These are phyloP conservation scores for Paramecium octaurelia DNA, from an alignment of 73 alveolate species.

Conservation along the genomic window DNA sequence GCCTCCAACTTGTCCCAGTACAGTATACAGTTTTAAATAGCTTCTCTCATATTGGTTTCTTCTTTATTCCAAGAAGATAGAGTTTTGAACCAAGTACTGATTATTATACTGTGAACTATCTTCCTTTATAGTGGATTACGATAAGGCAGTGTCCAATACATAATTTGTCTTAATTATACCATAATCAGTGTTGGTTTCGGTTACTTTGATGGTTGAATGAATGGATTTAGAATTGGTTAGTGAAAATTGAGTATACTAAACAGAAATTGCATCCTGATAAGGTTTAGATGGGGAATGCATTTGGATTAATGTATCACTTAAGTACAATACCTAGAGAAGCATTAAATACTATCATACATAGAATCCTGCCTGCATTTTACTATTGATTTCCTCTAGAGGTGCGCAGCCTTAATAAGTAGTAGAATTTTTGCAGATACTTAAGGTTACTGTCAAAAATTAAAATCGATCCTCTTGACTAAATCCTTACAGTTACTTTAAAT, in stretches of 20 bases:
- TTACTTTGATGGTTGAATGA: neutral
- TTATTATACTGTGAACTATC: neutral
- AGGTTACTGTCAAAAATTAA: neutral
- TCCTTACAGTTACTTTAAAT: neutral
- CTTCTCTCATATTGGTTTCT: neutral
- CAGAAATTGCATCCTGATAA: neutral
- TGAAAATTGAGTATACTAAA: neutral
- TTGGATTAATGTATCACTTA: neutral
- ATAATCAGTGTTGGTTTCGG: neutral
- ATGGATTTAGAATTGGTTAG: neutral
- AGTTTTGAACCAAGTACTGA: neutral
- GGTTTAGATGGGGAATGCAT: neutral
- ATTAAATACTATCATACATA: neutral
- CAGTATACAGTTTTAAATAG: neutral
- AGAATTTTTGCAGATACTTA: neutral
- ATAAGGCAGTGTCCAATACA: neutral
- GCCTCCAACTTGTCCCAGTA: neutral
- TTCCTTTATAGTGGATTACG: neutral
- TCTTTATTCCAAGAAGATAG: neutral
- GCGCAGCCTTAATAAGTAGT: constrained; percentile 22
- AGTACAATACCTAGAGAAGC: neutral
- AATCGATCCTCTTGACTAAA: neutral
- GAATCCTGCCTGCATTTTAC: neutral
- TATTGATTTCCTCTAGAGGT: neutral
- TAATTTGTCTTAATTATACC: neutral